phyloP scores from a whole-genome alignment of 1,284 basidiomycete species.

The Leccinum pachyderme region DNA sequence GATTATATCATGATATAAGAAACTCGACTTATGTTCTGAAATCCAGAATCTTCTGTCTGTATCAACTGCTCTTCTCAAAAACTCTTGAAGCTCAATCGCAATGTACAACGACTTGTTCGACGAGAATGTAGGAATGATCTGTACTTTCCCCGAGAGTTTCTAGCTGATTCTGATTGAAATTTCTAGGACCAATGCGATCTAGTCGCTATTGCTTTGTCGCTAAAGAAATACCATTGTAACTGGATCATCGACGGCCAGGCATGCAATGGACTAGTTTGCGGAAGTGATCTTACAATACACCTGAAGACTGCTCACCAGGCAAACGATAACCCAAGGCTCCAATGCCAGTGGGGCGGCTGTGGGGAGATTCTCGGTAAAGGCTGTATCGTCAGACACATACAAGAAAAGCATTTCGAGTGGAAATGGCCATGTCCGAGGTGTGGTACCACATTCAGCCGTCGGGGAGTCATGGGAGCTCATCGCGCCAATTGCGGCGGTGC shows the following conservation, averaged over 20 bases:
- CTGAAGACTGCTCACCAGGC: conserved; percentile 15
- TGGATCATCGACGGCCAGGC: conserved; percentile 13
- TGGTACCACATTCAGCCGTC: conserved; percentile 18
- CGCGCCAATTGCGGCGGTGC: conserved; percentile 5
- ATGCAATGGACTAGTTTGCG: conserved; percentile 11
- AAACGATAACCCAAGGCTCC: neutral
- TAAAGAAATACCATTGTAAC: conserved; percentile 5
- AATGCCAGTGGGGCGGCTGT: conserved; percentile 20
- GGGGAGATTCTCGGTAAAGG: conserved; percentile 15
- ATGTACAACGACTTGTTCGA: conserved; percentile 17
- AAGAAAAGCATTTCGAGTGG: conserved; percentile 22
- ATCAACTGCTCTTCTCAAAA: neutral
- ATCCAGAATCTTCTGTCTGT: neutral
- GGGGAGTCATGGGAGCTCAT: conserved; percentile 17
- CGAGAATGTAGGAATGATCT: conserved; percentile 14
- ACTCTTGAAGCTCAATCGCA: neutral
- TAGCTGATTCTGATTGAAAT: neutral
- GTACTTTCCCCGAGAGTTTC: neutral
- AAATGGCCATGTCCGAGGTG: conserved; percentile 26
- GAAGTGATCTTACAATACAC: conserved; percentile 19
- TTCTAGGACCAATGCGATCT: conserved; percentile 14
- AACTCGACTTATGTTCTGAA: neutral
- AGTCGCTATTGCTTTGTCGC: conserved; percentile 4
- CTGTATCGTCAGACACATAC: conserved; percentile 20
- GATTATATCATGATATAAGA: conserved; percentile 16